Percentiles rank a stretch among this genome's conserved stretches.
Evolutionary conservation across 345 rosid genomes (phyloP).

Genomic region (Acer saccharum): DNA sequence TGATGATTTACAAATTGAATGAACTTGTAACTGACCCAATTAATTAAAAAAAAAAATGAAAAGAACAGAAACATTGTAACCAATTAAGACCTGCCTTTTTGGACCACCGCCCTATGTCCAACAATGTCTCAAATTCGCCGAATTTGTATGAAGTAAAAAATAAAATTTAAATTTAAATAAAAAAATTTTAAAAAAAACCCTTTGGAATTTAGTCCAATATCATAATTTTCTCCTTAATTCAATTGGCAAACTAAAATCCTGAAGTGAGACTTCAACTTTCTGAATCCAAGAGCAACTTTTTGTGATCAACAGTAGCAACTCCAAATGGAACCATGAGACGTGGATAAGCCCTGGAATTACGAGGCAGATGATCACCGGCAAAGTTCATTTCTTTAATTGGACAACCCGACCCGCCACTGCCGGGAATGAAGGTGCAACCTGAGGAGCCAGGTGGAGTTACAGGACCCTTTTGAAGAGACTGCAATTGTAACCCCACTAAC

Average conservation of each 20-base stretch:
- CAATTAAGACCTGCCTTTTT: background rate
- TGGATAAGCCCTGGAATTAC: slow-evolving; percentile 27
- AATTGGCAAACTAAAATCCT: background rate
- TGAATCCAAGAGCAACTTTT: slow-evolving; percentile 3
- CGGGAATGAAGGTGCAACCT: slow-evolving; percentile 64
- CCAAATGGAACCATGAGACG: slow-evolving; percentile 26
- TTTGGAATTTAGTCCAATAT: background rate
- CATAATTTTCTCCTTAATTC: slow-evolving; percentile 11
- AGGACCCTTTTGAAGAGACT: slow-evolving; percentile 49
- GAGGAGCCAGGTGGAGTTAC: slow-evolving; percentile 47
- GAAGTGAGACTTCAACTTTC: background rate
- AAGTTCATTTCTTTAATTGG: slow-evolving; percentile 42
- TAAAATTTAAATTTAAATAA: no score
- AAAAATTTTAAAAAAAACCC: no score
- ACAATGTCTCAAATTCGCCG: no score
- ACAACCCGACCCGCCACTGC: slow-evolving; percentile 39
- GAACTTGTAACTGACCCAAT: no score
- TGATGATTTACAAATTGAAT: background rate
- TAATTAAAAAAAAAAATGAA: background rate
- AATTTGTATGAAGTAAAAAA: no score
- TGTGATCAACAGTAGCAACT: slow-evolving; percentile 22
- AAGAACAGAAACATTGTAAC: background rate
- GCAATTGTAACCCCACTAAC: slow-evolving; percentile 36
- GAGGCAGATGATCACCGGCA: slow-evolving; percentile 29
- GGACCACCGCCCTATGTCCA: no score